Evolutionary conservation across 306 rosid genomes (phyloP).

Genomic region (Cyamopsis tetragonoloba): DNA sequence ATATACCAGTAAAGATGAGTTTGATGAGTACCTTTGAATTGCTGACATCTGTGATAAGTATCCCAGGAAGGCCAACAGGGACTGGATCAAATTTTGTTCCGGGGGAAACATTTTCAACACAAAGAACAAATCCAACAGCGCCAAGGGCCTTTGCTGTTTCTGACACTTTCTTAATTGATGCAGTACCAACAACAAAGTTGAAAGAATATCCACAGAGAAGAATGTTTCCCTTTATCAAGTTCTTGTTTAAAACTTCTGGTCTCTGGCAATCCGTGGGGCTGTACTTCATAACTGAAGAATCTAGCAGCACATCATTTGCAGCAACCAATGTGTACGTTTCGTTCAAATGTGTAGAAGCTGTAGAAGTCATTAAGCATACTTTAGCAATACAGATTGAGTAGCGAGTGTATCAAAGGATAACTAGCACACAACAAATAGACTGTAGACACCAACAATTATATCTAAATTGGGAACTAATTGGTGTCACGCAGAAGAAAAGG

Average conservation of each 20-base stretch:
- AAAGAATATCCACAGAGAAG: slow-evolving; percentile 99
- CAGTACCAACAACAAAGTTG: slow-evolving; percentile 83
- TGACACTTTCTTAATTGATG: slow-evolving; percentile 83
- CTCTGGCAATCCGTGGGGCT: slow-evolving; percentile 95
- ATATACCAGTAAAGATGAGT: slow-evolving; percentile 3
- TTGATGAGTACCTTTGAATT: slow-evolving; percentile 72
- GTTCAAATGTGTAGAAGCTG: slow-evolving; percentile 83
- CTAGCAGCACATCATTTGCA: slow-evolving; percentile 87
- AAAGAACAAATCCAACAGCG: slow-evolving; percentile 95
- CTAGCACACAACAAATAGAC: neutral
- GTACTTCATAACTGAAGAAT: slow-evolving; percentile 79
- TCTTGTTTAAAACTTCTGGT: slow-evolving; percentile 87
- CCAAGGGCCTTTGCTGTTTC: slow-evolving; percentile 93
- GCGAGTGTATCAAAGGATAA: neutral
- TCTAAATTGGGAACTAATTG: neutral
- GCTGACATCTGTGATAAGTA: slow-evolving; percentile 74
- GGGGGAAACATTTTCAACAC: slow-evolving; percentile 87
- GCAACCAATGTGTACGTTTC: slow-evolving; percentile 81
- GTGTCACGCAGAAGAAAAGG: neutral
- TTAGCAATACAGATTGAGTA: slow-evolving; percentile 17
- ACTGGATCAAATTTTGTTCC: slow-evolving; percentile 98
- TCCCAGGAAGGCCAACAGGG: slow-evolving; percentile 88
- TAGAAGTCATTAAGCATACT: slow-evolving; percentile 25
- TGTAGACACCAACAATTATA: neutral
- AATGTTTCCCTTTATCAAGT: slow-evolving; percentile 84